Conservation (phyloP, 2,329 filamentous ascomycete species). For the Fusarium sambucinum region DNA sequence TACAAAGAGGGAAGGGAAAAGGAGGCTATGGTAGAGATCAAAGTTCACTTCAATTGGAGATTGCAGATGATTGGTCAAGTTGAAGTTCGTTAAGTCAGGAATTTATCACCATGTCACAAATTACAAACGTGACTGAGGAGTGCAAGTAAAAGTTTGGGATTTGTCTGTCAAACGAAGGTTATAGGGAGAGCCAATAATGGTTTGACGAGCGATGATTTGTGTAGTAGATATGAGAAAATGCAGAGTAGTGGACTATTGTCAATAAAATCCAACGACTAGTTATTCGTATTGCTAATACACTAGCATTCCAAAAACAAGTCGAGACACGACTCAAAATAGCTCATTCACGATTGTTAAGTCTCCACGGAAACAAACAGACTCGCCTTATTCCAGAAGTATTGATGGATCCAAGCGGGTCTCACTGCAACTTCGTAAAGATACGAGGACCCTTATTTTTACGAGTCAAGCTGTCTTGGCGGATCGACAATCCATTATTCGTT, state of each 20-base stretch:
- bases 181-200: too few relatives aligned
- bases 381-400: not conserved
- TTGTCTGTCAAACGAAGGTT: too few relatives aligned
- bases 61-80: too few relatives aligned
- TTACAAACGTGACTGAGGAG: too few relatives aligned
- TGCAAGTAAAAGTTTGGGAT: too few relatives aligned
- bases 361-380: not conserved
- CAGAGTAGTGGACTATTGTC: not conserved
- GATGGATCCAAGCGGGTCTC: constrained; percentile 2
- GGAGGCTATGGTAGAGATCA: too few relatives aligned
- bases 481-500: not conserved
- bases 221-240: too few relatives aligned
- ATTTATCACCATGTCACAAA: too few relatives aligned
- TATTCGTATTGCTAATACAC: not conserved
- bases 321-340: not conserved
- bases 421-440: not conserved
- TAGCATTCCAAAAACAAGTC: not conserved
- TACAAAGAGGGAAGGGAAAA: too few relatives aligned
- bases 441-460: not conserved
- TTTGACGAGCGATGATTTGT: too few relatives aligned
- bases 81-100: too few relatives aligned
- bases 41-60: too few relatives aligned
- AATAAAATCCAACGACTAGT: not conserved
- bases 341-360: not conserved
- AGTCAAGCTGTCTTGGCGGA: constrained; percentile 9